phyloP scores from a whole-genome alignment of 352 stramenopile genomes.

The Blastocystis sp. region DNA sequence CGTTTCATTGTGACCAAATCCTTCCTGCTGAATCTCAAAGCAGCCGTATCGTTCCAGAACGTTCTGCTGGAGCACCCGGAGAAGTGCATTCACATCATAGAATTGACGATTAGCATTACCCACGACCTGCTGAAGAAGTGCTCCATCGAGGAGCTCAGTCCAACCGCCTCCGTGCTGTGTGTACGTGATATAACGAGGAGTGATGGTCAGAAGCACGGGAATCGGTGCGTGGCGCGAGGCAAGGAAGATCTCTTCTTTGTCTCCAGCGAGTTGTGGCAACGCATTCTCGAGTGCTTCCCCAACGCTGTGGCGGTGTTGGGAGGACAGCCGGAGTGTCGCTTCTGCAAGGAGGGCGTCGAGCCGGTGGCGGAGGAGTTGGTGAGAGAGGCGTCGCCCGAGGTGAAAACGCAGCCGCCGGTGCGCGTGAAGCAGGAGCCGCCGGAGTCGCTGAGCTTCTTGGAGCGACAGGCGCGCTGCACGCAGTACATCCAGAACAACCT shows the following conservation, averaged over 20 bases:
- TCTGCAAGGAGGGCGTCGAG: neutral
- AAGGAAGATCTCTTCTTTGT: neutral
- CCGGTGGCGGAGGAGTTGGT: neutral
- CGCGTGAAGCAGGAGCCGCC: conserved; percentile 23
- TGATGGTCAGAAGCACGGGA: neutral
- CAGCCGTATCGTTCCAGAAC: neutral
- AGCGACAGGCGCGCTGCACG: neutral
- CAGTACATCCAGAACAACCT: neutral
- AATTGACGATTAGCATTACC: neutral
- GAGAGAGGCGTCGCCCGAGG: neutral
- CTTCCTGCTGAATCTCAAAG: neutral
- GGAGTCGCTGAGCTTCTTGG: neutral
- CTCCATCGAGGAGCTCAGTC: neutral
- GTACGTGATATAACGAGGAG: neutral
- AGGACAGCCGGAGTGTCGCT: neutral
- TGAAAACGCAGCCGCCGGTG: neutral
- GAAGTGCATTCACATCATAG: neutral
- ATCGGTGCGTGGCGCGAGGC: neutral
- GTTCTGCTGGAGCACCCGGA: neutral
- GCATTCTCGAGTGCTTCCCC: neutral
- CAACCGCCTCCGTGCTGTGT: neutral
- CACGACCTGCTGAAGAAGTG: neutral
- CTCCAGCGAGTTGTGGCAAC: neutral
- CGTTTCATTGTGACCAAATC: neutral
- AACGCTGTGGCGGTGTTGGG: neutral